These are phyloP conservation scores for Ambrosia trifida DNA, from an alignment of 129 eudicot species.

Conservation along the genomic window DNA sequence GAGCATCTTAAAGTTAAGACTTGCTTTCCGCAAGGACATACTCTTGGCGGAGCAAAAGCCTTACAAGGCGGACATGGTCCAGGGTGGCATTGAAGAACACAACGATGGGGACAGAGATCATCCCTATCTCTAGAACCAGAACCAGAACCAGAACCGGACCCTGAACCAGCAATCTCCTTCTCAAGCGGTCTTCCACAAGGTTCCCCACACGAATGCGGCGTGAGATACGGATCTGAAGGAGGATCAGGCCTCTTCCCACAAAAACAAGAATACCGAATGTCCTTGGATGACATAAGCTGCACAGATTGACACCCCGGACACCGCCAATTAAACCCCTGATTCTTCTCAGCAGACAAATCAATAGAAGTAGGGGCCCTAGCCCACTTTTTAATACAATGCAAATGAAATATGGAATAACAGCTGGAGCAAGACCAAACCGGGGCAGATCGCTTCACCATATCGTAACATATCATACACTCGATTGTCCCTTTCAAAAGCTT, in stretches of 20 bases:
- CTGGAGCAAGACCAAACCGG: conserved; percentile 92
- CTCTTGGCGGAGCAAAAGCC: conserved; percentile 90
- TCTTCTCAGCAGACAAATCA: conserved; percentile 78
- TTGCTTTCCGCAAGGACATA: conserved; percentile 88
- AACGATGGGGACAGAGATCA: conserved; percentile 78
- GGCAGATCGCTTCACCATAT: conserved; percentile 89
- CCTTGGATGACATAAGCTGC: conserved; percentile 76
- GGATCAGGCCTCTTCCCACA: conserved; percentile 96
- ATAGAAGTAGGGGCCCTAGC: conserved; percentile 93
- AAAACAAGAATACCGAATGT: conserved; percentile 77
- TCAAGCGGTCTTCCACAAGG: conserved; percentile 90
- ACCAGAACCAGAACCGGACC: conserved; percentile 34
- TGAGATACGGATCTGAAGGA: conserved; percentile 77
- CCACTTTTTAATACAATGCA: conserved; percentile 89
- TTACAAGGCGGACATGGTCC: conserved; percentile 98
- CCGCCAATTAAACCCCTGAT: conserved; percentile 91
- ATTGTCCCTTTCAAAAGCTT: conserved; percentile 68
- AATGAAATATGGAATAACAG: conserved; percentile 82
- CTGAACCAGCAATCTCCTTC: conserved; percentile 47
- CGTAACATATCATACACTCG: conserved; percentile 97
- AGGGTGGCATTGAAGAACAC: conserved; percentile 96
- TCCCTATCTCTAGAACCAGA: conserved; percentile 38
- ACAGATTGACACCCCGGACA: conserved; percentile 97
- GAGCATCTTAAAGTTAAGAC: conserved; percentile 88
- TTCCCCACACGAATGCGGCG: conserved; percentile 98